phyloP scores from a whole-genome alignment of 129 eudicot species.

The Flaveria bidentis region DNA sequence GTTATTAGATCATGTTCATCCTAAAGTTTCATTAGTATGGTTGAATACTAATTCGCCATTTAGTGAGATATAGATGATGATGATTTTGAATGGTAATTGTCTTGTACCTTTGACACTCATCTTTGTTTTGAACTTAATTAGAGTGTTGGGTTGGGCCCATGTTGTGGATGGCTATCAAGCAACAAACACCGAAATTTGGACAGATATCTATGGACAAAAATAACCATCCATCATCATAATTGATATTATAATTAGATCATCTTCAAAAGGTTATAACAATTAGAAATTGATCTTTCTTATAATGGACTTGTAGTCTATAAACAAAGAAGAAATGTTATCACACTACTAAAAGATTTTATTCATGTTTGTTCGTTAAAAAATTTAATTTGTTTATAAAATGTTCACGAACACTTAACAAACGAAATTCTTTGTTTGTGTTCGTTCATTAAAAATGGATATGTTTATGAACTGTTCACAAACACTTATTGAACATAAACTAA shows the following conservation, averaged over 20 bases:
- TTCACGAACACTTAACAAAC: too few species aligned
- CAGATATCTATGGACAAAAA: conserved; percentile 18
- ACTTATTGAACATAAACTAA: too few species aligned
- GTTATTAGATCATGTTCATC: background rate
- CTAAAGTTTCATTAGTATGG: background rate
- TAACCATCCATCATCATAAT: conserved; percentile 6
- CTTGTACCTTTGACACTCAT: background rate
- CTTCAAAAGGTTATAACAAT: background rate
- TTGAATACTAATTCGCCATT: background rate
- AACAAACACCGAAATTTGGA: conserved; percentile 19
- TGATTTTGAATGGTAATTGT: conserved; percentile 1
- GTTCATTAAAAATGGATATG: too few species aligned
- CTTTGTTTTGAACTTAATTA: background rate
- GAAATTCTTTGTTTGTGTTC: too few species aligned
- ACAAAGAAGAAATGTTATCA: background rate
- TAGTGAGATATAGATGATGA: conserved; percentile 8
- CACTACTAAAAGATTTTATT: background rate
- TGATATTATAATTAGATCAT: background rate
- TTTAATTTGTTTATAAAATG: too few species aligned
- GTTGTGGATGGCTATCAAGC: conserved; percentile 21
- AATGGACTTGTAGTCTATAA: background rate
- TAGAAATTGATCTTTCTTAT: background rate
- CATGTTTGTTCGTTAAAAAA: too few species aligned
- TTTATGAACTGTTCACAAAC: too few species aligned
- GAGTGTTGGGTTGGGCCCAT: conserved; percentile 17